These are phyloP conservation scores for Hanseniaspora guilliermondii DNA, from an alignment of 805 yeast species.

Conservation along the genomic window DNA sequence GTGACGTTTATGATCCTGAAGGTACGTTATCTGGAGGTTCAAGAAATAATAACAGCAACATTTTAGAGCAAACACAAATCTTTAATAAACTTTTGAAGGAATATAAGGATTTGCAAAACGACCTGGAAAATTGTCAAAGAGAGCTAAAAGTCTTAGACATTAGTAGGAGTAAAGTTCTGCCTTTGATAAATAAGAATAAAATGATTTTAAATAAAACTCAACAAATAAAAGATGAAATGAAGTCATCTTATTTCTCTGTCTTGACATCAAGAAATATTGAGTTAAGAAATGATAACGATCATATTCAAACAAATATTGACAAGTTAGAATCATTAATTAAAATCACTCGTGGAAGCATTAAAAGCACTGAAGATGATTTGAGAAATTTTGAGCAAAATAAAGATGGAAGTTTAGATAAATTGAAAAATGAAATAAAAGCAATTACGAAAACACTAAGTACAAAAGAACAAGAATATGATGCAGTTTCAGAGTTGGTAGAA, in stretches of 20 bases:
- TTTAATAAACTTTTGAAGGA: conserved; percentile 38
- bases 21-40: conserved; percentile 97
- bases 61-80: conserved; percentile 53
- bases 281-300: conserved; percentile 35
- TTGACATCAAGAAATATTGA: conserved; percentile 40
- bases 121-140: conserved; percentile 31
- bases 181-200: conserved; percentile 47
- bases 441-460: conserved; percentile 29
- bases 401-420: conserved; percentile 61
- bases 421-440: conserved; percentile 39
- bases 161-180: conserved; percentile 38
- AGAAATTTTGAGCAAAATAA: conserved; percentile 69
- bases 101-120: conserved; percentile 32
- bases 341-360: conserved; percentile 34
- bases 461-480: conserved; percentile 33
- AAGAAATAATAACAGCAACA: conserved; percentile 40
- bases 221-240: conserved; percentile 42
- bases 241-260: conserved; percentile 43
- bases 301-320: conserved; percentile 30
- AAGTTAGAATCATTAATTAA: conserved; percentile 27
- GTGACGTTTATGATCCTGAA: conserved; percentile 90
- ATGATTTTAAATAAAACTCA: conserved; percentile 48
- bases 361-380: conserved; percentile 57
- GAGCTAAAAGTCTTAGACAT: conserved; percentile 34
- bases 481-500: conserved; percentile 45